Evolutionary conservation across 495 filamentous ascomycete species (phyloP), one percentile per base, ranked within the genome.

Genomic region (Neurospora hispaniola): DNA sequence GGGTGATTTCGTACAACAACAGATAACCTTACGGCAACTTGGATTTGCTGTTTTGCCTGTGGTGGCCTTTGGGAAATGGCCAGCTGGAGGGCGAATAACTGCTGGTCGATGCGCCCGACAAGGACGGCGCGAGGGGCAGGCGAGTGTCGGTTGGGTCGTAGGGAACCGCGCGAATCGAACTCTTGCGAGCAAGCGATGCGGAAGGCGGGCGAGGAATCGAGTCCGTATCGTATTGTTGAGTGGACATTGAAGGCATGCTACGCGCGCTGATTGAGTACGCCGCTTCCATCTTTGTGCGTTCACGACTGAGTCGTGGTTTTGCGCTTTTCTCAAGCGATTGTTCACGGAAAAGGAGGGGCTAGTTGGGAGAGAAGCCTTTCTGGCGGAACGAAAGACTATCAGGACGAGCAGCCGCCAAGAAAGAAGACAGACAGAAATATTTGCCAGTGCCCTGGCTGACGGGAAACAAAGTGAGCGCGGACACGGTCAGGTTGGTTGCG

Each of bases 21-120:
- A 70, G 18, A 16, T 41, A 48, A 42, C 4, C 11, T 62, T 38
- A 35, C 27, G 20, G 8, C 9, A 12, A 14, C 12, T 42, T 48
- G 5, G 5, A 42, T 43, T 69, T 23, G 2, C 35, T 62, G 72
- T 44, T 41, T 70, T 73, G 59, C 11, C 39, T 72, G 54, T 3
- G 70, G 42, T 20, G 59, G 5, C 46, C 66, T 8, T 75, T 77
- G 9, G 59, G 73, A 23, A 73, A 77, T 9, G 72, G 75, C 75
- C 73, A 77, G 12, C 59, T 72, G 6, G 71, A 73, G 7, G 73
- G 74, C 23, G 75, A 77, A 38, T 73, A 69, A 35, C 20, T 71
- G 12, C 46, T 88, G 88, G 77, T 84, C 5, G 54, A 14, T 2
- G 69, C n/a, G 54, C 54, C 54, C 27, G 54, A 66, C 3, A 66